phyloP scores from a whole-genome alignment of 2,329 filamentous ascomycete species.

The Penicillium psychrosexuale region DNA sequence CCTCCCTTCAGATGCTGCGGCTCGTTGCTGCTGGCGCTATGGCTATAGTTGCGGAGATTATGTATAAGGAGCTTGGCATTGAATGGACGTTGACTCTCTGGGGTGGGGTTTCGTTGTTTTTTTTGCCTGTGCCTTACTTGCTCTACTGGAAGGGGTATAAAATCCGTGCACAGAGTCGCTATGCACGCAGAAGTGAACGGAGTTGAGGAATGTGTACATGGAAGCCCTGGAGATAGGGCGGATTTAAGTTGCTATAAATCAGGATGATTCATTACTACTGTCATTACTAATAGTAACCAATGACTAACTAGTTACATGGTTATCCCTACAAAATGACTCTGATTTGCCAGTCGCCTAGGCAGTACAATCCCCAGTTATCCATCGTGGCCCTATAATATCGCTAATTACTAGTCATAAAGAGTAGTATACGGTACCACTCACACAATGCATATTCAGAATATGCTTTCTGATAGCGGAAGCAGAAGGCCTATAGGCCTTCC shows the following conservation, averaged over 20 bases:
- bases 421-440: too few species aligned
- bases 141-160: constrained; percentile 33
- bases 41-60: constrained; percentile 31
- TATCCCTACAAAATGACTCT: too few species aligned
- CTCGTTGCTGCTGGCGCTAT: constrained; percentile 40
- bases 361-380: too few species aligned
- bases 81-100: constrained; percentile 43
- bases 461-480: too few species aligned
- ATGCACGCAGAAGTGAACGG: constrained; percentile 6
- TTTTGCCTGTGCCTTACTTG: constrained; percentile 46
- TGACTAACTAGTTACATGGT: too few species aligned
- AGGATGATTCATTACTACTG: too few species aligned
- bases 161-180: constrained; percentile 16
- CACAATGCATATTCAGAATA: too few species aligned
- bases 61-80: constrained; percentile 41
- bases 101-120: constrained; percentile 33
- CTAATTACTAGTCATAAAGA: too few species aligned
- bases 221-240: background rate
- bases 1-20: constrained; percentile 40
- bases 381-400: too few species aligned
- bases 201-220: background rate
- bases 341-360: too few species aligned
- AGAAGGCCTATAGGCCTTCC: too few species aligned
- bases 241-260: background rate
- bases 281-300: too few species aligned